A percentile compares a stretch with the other conserved stretches of the same genome.
Conservation (phyloP, 2,329 filamentous ascomycete genomes). For the Grosmannia penicillata region DNA sequence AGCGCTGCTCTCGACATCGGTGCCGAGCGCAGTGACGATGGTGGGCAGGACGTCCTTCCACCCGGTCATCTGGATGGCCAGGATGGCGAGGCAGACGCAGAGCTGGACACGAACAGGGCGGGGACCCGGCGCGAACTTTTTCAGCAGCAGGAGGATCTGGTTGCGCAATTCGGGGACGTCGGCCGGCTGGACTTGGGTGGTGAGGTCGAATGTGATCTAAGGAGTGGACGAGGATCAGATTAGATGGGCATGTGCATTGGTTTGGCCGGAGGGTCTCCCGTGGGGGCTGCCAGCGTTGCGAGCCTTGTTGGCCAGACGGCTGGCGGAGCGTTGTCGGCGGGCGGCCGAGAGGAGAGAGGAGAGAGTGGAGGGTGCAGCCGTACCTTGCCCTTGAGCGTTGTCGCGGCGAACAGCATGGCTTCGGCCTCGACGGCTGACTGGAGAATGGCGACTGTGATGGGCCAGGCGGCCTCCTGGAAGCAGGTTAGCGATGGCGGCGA, state of each 20-base stretch:
- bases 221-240: conserved; percentile 3
- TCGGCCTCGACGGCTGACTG: conserved; percentile 70
- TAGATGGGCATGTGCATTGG: neutral
- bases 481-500: conserved; percentile 1
- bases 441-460: conserved; percentile 70
- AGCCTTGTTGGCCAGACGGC: neutral
- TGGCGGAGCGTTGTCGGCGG: conserved; percentile 7
- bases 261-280: no score
- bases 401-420: conserved; percentile 88
- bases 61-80: conserved; percentile 89
- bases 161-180: conserved; percentile 66
- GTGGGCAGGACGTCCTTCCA: conserved; percentile 88
- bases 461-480: conserved; percentile 81
- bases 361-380: neutral
- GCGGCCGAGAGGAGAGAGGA: neutral
- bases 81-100: conserved; percentile 83
- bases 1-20: conserved; percentile 62
- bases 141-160: conserved; percentile 69
- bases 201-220: conserved; percentile 91
- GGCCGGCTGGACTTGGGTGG: conserved; percentile 63
- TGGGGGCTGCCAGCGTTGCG: no score
- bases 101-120: conserved; percentile 80
- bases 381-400: conserved; percentile 96
- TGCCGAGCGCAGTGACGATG: conserved; percentile 65
- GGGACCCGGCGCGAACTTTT: conserved; percentile 66